Evolutionary conservation across 2,329 filamentous ascomycete genomes (phyloP).

Genomic region (Phoma sp.): DNA sequence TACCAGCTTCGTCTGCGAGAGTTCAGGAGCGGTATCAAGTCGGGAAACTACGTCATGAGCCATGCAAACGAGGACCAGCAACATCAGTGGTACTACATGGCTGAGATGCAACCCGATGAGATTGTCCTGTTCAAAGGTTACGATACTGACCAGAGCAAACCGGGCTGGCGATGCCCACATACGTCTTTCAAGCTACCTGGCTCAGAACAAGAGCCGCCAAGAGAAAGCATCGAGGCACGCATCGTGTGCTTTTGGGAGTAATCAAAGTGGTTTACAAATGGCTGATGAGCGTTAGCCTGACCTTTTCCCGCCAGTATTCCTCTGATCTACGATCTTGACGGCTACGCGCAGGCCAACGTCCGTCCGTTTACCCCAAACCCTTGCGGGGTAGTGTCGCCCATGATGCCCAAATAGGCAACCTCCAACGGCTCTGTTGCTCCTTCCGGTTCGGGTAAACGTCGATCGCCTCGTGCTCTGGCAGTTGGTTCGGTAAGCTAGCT

Average conservation of each 20-base stretch:
- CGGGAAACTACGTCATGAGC: conserved; percentile 30
- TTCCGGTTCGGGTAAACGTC: conserved; percentile 16
- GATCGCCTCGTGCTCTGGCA: conserved; percentile 13
- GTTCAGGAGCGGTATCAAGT: conserved; percentile 25
- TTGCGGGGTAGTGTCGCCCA: conserved; percentile 13
- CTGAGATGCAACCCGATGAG: conserved; percentile 30
- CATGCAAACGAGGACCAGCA: conserved; percentile 15
- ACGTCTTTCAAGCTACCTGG: conserved; percentile 31
- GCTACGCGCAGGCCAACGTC: not conserved
- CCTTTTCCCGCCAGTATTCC: conserved; percentile 13
- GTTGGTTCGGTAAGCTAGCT: conserved; percentile 13
- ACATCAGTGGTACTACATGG: conserved; percentile 41
- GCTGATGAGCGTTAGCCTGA: not conserved
- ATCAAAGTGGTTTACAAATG: not conserved
- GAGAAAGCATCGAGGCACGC: conserved; percentile 39
- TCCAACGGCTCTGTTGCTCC: conserved; percentile 3
- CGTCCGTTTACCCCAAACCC: not conserved
- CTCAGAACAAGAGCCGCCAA: conserved; percentile 20
- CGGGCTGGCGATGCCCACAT: conserved; percentile 37
- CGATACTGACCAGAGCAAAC: conserved; percentile 24
- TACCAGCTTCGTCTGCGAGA: conserved; percentile 25
- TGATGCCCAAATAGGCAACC: conserved; percentile 1
- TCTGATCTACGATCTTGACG: conserved; percentile 5
- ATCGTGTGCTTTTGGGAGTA: conserved; percentile 30
- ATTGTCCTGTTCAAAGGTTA: conserved; percentile 38